A percentile compares a stretch with the other conserved stretches of the same genome.
These are phyloP conservation scores for Tylopilus sp. DNA, from an alignment of 768 basidiomycete species.

Conservation along the genomic window DNA sequence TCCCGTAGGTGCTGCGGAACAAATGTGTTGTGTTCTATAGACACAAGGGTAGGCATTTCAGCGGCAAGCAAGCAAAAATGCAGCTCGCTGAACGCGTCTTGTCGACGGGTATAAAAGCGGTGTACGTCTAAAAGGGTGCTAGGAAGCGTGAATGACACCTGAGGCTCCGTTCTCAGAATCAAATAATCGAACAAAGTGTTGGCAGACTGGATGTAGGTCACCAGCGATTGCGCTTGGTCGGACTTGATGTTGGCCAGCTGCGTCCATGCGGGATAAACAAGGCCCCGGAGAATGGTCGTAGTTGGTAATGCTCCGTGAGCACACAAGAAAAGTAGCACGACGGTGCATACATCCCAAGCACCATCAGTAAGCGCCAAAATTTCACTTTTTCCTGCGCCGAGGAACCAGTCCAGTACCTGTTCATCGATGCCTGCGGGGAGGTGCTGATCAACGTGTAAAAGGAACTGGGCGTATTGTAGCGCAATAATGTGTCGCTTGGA, in stretches of 20 bases:
- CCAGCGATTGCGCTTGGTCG: conserved; percentile 39
- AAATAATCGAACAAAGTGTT: conserved; percentile 61
- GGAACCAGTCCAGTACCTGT: conserved; percentile 69
- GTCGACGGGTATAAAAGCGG: conserved; percentile 63
- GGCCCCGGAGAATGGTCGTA: conserved; percentile 67
- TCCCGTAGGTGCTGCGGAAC: conserved; percentile 49
- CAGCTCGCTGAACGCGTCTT: conserved; percentile 61
- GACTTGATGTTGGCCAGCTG: conserved; percentile 42
- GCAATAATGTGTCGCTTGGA: conserved; percentile 50
- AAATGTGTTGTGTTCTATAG: conserved; percentile 59
- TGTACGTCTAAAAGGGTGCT: conserved; percentile 62
- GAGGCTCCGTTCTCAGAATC: conserved; percentile 52
- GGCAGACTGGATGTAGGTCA: conserved; percentile 56
- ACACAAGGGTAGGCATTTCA: conserved; percentile 66
- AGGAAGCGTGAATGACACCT: conserved; percentile 35
- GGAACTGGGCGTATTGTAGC: conserved; percentile 64
- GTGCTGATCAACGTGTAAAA: conserved; percentile 73
- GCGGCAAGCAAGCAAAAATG: conserved; percentile 63
- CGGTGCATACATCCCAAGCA: conserved; percentile 63
- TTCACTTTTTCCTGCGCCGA: conserved; percentile 63
- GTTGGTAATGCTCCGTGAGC: conserved; percentile 66
- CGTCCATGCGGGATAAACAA: conserved; percentile 80
- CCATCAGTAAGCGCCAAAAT: conserved; percentile 55
- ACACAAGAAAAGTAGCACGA: conserved; percentile 60
- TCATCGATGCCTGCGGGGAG: conserved; percentile 69